Base-by-base conservation (phyloP, 2,329 filamentous ascomycete genomes). In the Fusarium compactum region DNA sequence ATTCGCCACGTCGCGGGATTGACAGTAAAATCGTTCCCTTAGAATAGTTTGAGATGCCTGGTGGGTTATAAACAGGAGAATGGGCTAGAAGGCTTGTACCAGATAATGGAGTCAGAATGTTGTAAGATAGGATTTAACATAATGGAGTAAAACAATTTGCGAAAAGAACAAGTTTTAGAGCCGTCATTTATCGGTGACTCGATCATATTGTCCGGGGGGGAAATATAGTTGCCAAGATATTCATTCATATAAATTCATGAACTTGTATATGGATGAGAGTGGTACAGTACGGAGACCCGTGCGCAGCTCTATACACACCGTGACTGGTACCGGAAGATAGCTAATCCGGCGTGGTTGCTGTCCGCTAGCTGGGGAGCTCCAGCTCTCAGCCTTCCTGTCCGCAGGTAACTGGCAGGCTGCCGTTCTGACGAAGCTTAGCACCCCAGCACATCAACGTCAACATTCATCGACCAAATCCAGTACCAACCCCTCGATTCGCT, bases 341-440 rank as follows among this genome's bases (percentile, higher is more conserved):
- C 78, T 80, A 76, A 58, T 80, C 78, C 78, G 78, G 47, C 6
- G 16, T 58, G 34, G 50, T 55, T 43, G 60, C 52, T 54, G 44
- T 45, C 53, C 45, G 32, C 58, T 44, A 64, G 64, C 69, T 63
- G 53, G 57, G 59, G 66, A 78, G 77, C 76, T 78, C 73, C 68
- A 74, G 77, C 76, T 76, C 66, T 72, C 71, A 74, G 73, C 74
- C 72, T 73, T 75, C 64, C 74, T 65, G 72, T 74, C 60, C 62
- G 51, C 43, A 73, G 70, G 71, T 75, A 56, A 69, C 43, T 68
- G 76, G 74, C 68, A 81, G 79, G 79, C 79, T 80, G 72, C 79
- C 74, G 76, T 71, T 77, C 78, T 81, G 79, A 81, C 79, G 79
- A 80, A 81, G 79, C 79, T 79, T 74, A 75, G 72, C 40, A 68